Base-by-base conservation (phyloP, 768 basidiomycete species). In the Hysterangium stoloniferum region DNA sequence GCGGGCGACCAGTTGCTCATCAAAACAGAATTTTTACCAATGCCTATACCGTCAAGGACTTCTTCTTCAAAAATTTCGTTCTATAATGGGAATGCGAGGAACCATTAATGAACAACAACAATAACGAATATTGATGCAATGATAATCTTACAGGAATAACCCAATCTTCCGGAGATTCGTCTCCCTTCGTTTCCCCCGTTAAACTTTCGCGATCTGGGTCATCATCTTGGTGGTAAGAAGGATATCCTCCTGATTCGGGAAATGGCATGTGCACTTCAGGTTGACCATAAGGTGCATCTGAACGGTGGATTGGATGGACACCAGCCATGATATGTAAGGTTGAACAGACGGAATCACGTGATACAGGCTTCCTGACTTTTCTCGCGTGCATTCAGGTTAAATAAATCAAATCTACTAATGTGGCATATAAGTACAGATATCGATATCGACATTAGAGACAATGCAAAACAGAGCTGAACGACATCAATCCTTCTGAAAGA, bases 221-320 rank as follows among this genome's bases (percentile, higher is more conserved):
- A n/a, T 51, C 49, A 25, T 51, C 49, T n/a, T 41, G 15, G 8
- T 15, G 22, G 17, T 45, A 45, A 19, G 44, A 19, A 13, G 44
- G 28, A 22, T 45, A 45, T 27, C 20, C 33, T 15, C 29, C 15
- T 24, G 44, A 31, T 22, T 45, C 44, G n/a, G 44, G 44, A 32
- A 31, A 33, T 2, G 49, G 49, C 17, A 31, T 51, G 40, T 51
- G 49, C 7, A 51, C 27, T n/a, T 51, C 49, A 9, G 49, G 49
- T 41, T 22, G 38, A 7, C 35, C 24, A 32, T 51, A 51, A 28
- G 19, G 38, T 28, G 24, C 38, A 27, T 51, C 49, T 6, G 49
- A 28, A 22, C 29, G 36, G n/a, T 51, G 49, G 25, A 51, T 42
- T 15, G 38, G 3, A 40, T 51, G 25, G 49, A 51, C 12, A 17